Evolutionary conservation across 2,329 filamentous ascomycete genomes (phyloP), one percentile per base, ranked within the genome.

Genomic region (Penicillium sp.): DNA sequence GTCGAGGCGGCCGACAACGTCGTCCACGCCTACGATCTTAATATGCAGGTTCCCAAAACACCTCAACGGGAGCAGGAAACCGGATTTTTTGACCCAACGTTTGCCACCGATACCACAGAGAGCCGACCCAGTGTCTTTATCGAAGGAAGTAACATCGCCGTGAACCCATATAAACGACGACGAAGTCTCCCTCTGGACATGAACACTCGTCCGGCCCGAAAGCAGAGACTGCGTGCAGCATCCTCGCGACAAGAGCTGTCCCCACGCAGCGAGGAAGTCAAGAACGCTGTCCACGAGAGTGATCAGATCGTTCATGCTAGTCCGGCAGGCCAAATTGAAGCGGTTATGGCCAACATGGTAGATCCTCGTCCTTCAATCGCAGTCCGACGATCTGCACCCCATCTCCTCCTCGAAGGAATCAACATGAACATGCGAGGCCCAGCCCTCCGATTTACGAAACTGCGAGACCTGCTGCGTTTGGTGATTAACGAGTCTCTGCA

Each of bases 1-100:
- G 87, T 91, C 4, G 89, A 91, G 75, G 89, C 89, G 22, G 89
- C 89, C 8, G 89, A 91, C 73, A 91, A 91, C 68, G 88, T 91
- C 19, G 89, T 91, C 10, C 88, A 91, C 75, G 89, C 89, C 13
- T 91, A 91, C 68, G 89, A 91, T 70, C 85, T 91, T 76, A 89
- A 91, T 70, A 89, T 91, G 87, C 86, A 89, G 68, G 83, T 91
- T 45, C 89, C 89, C n/a, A 86, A 89, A 65, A 86, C 84, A 13
- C 86, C 85, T 8, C 75, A 81, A 49, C 78, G 80, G 38, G 80
- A 77, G 26, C 60, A 72, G 17, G 77, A 80, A 9, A 73, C 73
- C 45, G 76, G 79, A 6, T 70, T 73, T 22, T 67, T 76, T 19
- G 65, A 70, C 10, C 65, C 70, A 9, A 67, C 68, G 17, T 70